Evolutionary conservation across 495 filamentous ascomycete species (phyloP).

Genomic region (Hypoxylon fuscum): DNA sequence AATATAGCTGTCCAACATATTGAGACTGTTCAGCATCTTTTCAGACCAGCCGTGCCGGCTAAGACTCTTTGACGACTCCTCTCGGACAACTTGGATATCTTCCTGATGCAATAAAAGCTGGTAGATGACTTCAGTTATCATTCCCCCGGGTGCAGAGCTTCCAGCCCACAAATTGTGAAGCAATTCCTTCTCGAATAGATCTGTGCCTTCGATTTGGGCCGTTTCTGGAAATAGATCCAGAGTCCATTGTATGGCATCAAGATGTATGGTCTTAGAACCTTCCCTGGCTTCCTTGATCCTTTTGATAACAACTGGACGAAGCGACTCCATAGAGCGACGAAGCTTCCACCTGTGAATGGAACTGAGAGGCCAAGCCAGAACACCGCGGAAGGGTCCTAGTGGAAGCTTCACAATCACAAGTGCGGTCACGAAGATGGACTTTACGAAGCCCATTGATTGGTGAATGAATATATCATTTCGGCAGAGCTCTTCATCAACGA

Average conservation of each 20-base stretch:
- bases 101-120: background rate
- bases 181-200: background rate
- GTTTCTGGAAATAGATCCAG: background rate
- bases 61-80: background rate
- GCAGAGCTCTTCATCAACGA: background rate
- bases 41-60: background rate
- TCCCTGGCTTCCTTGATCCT: background rate
- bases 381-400: background rate
- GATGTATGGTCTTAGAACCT: background rate
- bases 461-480: background rate
- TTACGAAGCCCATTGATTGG: background rate
- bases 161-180: background rate
- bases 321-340: background rate
- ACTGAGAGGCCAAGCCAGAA: background rate
- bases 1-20: background rate
- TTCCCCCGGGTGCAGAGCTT: background rate
- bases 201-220: background rate
- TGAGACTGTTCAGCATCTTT: background rate
- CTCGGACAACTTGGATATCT: background rate
- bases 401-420: background rate
- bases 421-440: background rate
- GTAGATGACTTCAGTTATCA: background rate
- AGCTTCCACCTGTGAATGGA: background rate
- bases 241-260: background rate
- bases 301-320: background rate